Conservation (phyloP, 1,284 basidiomycete genomes). For the Ceratobasidium sp. region DNA sequence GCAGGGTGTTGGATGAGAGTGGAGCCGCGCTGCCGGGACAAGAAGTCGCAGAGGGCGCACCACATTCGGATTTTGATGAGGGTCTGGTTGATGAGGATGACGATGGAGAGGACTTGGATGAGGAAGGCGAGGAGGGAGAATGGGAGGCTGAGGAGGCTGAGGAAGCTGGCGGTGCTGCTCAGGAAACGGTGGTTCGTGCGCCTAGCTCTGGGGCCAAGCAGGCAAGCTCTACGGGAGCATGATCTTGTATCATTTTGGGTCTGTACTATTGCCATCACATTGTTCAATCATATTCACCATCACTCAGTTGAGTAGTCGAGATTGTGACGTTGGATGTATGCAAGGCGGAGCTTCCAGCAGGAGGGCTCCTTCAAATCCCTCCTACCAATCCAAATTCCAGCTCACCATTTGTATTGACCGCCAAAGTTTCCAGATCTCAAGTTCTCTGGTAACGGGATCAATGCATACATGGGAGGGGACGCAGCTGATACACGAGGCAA, state of each 20-base stretch:
- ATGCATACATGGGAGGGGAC: too few relatives aligned
- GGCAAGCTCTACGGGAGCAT: background rate
- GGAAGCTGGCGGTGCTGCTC: background rate
- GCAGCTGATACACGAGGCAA: too few relatives aligned
- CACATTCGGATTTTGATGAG: too few relatives aligned
- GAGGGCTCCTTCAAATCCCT: too few relatives aligned
- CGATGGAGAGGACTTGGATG: background rate
- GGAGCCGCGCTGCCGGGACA: slow-evolving; percentile 37
- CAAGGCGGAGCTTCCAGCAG: too few relatives aligned
- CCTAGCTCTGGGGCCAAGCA: background rate
- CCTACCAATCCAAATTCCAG: too few relatives aligned
- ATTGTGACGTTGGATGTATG: too few relatives aligned
- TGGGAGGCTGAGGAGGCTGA: background rate
- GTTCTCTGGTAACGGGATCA: too few relatives aligned
- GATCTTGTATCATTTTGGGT: background rate
- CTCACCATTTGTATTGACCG: too few relatives aligned
- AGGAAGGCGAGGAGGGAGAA: background rate
- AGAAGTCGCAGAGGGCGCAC: slow-evolving; percentile 11
- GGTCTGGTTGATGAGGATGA: background rate
- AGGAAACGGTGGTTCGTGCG: background rate
- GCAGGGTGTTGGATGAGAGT: slow-evolving; percentile 41
- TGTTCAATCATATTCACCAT: background rate
- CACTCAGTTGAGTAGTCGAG: background rate
- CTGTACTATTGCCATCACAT: background rate
- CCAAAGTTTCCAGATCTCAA: too few relatives aligned